phyloP scores from a whole-genome alignment of 73 alveolate genomes.

The Paramecium tetraurelia region DNA sequence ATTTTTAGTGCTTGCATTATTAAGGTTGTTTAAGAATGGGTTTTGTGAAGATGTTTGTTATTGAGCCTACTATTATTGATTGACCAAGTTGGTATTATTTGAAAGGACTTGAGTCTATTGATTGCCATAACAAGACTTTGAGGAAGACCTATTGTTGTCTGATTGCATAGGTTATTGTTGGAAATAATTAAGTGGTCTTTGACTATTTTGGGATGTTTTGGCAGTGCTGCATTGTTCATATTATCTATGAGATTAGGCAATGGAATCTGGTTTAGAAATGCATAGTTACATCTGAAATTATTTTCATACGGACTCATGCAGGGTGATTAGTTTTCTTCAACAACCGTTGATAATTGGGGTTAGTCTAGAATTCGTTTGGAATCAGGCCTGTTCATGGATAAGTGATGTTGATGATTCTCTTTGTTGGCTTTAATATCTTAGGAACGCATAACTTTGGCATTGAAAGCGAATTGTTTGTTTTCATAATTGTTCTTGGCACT shows the following conservation, averaged over 20 bases:
- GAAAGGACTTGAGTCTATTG: background rate
- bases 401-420: background rate
- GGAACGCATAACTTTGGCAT: background rate
- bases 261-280: background rate
- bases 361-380: background rate
- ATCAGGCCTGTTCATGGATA: background rate
- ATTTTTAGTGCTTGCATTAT: background rate
- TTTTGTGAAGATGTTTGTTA: background rate
- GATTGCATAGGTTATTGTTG: background rate
- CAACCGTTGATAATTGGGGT: background rate
- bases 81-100: background rate
- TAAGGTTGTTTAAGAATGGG: background rate
- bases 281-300: background rate
- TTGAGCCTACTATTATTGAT: background rate
- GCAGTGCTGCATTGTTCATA: background rate
- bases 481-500: background rate
- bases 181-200: background rate
- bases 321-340: slow-evolving; percentile 2
- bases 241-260: background rate
- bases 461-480: background rate
- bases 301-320: slow-evolving; percentile 21
- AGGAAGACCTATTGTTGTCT: background rate
- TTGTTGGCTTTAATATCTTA: background rate
- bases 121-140: background rate
- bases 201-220: background rate